A percentile compares a stretch with the other conserved stretches of the same genome.
These are phyloP conservation scores for Barnettozyma sucrosica DNA, from an alignment of 805 yeast genomes.

Conservation along the genomic window DNA sequence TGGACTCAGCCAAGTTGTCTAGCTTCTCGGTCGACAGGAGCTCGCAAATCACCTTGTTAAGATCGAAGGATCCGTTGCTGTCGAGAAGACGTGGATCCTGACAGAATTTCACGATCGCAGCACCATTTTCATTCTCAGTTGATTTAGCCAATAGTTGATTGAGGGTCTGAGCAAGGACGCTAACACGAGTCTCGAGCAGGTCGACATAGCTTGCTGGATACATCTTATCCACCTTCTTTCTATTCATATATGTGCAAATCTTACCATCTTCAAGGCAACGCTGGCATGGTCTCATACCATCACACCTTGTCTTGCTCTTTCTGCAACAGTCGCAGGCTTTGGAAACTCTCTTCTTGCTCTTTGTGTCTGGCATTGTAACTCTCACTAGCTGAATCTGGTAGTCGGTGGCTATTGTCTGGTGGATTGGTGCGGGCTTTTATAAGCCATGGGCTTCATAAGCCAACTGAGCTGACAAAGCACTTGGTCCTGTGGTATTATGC, in stretches of 20 bases:
- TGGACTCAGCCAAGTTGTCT: constrained; percentile 23
- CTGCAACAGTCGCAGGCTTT: constrained; percentile 45
- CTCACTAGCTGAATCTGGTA: background rate
- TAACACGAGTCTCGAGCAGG: constrained; percentile 43
- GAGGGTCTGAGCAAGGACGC: constrained; percentile 39
- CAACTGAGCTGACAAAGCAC: background rate
- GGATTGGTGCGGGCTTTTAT: background rate
- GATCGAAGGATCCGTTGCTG: constrained; percentile 21
- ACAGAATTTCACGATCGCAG: constrained; percentile 15
- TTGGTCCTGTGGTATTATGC: background rate
- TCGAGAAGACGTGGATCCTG: constrained; percentile 16
- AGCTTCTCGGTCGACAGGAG: constrained; percentile 21
- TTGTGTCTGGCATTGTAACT: background rate
- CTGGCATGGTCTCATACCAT: constrained; percentile 43
- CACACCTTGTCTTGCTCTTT: constrained; percentile 40
- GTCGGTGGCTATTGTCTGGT: background rate
- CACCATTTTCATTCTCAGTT: constrained; percentile 4
- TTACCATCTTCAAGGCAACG: constrained; percentile 50
- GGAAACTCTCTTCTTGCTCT: constrained; percentile 28
- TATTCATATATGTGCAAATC: constrained; percentile 50
- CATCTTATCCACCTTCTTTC: constrained; percentile 41
- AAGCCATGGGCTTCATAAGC: background rate
- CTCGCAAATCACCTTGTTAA: constrained; percentile 22
- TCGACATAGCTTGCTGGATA: constrained; percentile 44
- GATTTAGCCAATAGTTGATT: constrained; percentile 22